Base-by-base conservation (phyloP, 2,329 filamentous ascomycete genomes). In the Fusarium hainanense region DNA sequence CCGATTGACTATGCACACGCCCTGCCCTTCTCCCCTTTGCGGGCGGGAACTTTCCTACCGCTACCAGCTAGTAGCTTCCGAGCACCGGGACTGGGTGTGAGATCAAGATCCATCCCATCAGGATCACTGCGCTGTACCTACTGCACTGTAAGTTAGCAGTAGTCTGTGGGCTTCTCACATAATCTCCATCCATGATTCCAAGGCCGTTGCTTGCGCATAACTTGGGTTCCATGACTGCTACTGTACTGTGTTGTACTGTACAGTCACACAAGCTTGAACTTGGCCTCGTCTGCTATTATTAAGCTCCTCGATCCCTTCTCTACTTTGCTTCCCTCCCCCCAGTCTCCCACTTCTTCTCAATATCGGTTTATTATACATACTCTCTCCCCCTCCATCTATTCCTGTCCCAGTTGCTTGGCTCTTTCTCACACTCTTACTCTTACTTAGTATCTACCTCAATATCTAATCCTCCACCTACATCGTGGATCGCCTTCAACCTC, bases 1-100 rank as follows among this genome's bases (percentile, higher is more conserved):
- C 79, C 78, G 78, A 80, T 72, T 72, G 49, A 59, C 66, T 78
- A 75, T 62, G 51, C 23, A 11, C 72, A 75, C 68, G 25, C 67
- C 59, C 60, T 20, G 16, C n/a, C 18, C 18, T 20, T n/a, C 18
- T 14, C 27, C 28, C 21, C 41, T 23, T 27, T 23, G 49, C 58
- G 59, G 57, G 57, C 70, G 66, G 68, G 63, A 65, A 63, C 66
- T 72, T 73, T 51, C 61, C 63, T 60, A 59, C 34, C 51, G 51
- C 56, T 52, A 61, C 54, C 61, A 52, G 48, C 54, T 60, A 75
- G 72, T 75, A 74, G 63, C 66, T 73, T 75, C 73, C 73, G 71
- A 73, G 51, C 63, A 46, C 68, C 54, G 58, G 32, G n/a, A 41
- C 40, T 41, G 49, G 49, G 49, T 21, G 49, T 51, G 49, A 37